Conservation (phyloP, 305 asterid genomes). For the Fraxinus albicans region DNA sequence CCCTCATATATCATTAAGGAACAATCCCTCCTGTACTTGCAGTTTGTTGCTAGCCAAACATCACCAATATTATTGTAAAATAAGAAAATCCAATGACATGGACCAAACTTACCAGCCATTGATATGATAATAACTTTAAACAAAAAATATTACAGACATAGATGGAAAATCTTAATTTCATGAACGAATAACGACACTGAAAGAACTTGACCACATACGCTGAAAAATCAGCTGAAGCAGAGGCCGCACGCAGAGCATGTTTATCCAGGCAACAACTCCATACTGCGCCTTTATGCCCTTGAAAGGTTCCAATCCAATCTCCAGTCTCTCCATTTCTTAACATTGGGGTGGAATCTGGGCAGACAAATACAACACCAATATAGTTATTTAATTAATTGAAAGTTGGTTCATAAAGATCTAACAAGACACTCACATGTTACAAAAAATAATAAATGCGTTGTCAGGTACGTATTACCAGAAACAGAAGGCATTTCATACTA, state of each 20-base stretch:
- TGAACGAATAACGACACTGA: background rate
- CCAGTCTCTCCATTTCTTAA: conserved; percentile 97
- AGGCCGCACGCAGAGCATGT: conserved; percentile 83
- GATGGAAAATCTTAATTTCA: background rate
- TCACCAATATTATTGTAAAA: background rate
- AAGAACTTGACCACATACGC: conserved; percentile 53
- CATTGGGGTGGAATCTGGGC: conserved; percentile 86
- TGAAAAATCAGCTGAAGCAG: conserved; percentile 96
- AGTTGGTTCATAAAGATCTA: background rate
- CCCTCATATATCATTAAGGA: conserved; percentile 8
- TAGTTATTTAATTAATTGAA: background rate
- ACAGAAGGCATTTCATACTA: background rate
- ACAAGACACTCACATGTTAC: background rate
- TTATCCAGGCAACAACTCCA: conserved; percentile 96
- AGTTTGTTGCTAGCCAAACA: background rate
- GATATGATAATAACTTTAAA: background rate
- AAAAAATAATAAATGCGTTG: background rate
- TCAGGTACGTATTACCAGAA: background rate
- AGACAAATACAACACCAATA: conserved; percentile 1
- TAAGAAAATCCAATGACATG: background rate
- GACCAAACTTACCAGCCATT: background rate
- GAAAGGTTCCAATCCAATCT: conserved; percentile 97
- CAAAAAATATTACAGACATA: background rate
- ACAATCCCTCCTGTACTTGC: conserved; percentile 10
- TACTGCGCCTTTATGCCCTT: conserved; percentile 98